These are phyloP conservation scores for Calendula officinalis DNA, from an alignment of 129 eudicot genomes.

Conservation along the genomic window DNA sequence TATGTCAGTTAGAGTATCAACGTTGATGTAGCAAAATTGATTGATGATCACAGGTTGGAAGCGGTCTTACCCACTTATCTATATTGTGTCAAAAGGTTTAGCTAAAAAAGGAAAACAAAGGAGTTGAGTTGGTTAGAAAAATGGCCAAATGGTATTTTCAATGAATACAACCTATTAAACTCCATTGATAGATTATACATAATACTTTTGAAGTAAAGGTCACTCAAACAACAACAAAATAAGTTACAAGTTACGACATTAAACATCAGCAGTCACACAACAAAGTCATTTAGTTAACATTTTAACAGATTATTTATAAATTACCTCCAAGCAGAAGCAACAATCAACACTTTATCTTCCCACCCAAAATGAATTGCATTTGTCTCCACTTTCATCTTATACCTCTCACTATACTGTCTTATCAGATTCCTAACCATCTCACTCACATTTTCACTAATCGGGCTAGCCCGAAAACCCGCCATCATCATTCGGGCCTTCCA, in stretches of 20 bases:
- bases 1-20: too few relatives aligned
- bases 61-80: too few relatives aligned
- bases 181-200: not conserved
- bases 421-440: conserved; percentile 51
- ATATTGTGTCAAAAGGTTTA: too few relatives aligned
- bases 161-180: too few relatives aligned
- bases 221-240: conserved; percentile 16
- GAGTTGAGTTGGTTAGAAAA: too few relatives aligned
- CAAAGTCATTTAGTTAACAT: not conserved
- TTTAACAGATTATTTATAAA: not conserved
- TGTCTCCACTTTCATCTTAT: conserved; percentile 59
- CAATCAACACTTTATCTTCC: conserved; percentile 81
- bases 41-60: too few relatives aligned
- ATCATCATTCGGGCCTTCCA: conserved; percentile 98
- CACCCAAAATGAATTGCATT: conserved; percentile 83
- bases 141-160: too few relatives aligned
- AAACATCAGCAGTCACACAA: not conserved
- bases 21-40: too few relatives aligned
- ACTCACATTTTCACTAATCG: conserved; percentile 48
- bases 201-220: conserved; percentile 7
- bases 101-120: too few relatives aligned
- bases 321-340: conserved; percentile 85
- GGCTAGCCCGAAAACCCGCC: conserved; percentile 72
- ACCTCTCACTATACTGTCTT: conserved; percentile 65
- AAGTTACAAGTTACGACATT: conserved; percentile 15